Conservation (phyloP, 2,329 filamentous ascomycete genomes). For the Alternaria burnsii region DNA sequence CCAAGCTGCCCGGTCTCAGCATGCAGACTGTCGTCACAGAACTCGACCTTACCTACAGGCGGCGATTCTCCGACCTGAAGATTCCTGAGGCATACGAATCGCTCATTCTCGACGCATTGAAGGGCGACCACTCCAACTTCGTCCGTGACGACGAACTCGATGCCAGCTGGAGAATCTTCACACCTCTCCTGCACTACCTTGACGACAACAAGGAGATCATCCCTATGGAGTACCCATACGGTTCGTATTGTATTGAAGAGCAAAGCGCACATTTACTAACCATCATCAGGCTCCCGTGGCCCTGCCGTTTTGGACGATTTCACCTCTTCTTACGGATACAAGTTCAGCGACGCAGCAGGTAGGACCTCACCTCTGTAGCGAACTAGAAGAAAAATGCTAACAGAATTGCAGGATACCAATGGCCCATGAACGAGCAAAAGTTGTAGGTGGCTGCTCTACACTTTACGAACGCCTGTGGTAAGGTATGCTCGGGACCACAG, state of each 20-base stretch:
- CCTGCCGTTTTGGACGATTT: conserved; percentile 98
- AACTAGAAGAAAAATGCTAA: conserved; percentile 25
- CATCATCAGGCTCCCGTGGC: conserved; percentile 83
- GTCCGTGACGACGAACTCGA: conserved; percentile 75
- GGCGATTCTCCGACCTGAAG: conserved; percentile 98
- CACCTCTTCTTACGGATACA: conserved; percentile 97
- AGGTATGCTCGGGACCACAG: conserved; percentile 23
- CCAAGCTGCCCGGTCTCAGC: conserved; percentile 95
- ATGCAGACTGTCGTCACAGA: conserved; percentile 99
- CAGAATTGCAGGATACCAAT: conserved; percentile 48
- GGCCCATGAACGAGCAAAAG: conserved; percentile 52
- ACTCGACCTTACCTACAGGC: conserved; percentile 96
- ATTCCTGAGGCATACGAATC: conserved; percentile 99
- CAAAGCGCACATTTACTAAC: conserved; percentile 27
- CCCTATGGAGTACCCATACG: conserved; percentile 99
- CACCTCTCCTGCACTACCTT: conserved; percentile 94
- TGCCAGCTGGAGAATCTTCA: conserved; percentile 98
- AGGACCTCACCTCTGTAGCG: conserved; percentile 26
- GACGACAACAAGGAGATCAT: conserved; percentile 99
- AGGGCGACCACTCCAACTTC: conserved; percentile 99
- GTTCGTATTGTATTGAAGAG: conserved; percentile 62
- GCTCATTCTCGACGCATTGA: conserved; percentile 93
- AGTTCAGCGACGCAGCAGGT: conserved; percentile 95
- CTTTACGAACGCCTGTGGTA: conserved; percentile 28
- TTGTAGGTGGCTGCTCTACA: conserved; percentile 31